Conservation (phyloP, 2,329 filamentous ascomycete genomes). For the Talaromyces sp. region DNA sequence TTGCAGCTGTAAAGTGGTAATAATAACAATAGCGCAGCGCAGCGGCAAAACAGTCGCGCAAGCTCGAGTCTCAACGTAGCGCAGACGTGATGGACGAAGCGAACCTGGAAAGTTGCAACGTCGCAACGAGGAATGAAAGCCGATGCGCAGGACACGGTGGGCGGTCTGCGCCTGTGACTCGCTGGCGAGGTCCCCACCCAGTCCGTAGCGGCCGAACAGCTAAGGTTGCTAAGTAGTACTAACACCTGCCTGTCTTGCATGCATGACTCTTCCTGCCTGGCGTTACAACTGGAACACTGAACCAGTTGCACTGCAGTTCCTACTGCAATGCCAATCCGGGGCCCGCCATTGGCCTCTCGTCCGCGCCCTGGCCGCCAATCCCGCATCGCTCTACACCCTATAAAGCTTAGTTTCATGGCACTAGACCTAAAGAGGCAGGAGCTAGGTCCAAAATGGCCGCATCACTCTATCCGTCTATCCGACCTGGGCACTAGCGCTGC, state of each 20-base stretch:
- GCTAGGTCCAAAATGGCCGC: neutral
- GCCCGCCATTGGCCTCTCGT: neutral
- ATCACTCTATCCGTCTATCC: neutral
- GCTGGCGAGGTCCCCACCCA: neutral
- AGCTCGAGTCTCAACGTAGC: no score
- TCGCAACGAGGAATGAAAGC: neutral
- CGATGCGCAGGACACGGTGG: slow-evolving; percentile 1
- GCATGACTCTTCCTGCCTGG: no score
- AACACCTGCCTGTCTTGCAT: neutral
- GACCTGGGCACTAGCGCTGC: neutral
- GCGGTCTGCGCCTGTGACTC: slow-evolving; percentile 1
- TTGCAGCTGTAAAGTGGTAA: neutral
- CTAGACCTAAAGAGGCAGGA: neutral
- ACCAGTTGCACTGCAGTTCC: no score
- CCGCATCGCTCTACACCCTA: neutral
- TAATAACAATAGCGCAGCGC: neutral
- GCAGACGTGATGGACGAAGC: neutral
- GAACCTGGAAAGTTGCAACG: neutral
- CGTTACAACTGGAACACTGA: no score
- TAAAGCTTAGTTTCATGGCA: neutral
- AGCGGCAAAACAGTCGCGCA: neutral
- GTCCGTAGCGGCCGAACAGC: neutral
- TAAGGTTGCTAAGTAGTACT: no score
- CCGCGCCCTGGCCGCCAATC: neutral
- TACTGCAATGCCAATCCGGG: neutral